These are phyloP conservation scores for Paecilomyces sp. DNA, from an alignment of 2,329 filamentous ascomycete species.

Conservation along the genomic window DNA sequence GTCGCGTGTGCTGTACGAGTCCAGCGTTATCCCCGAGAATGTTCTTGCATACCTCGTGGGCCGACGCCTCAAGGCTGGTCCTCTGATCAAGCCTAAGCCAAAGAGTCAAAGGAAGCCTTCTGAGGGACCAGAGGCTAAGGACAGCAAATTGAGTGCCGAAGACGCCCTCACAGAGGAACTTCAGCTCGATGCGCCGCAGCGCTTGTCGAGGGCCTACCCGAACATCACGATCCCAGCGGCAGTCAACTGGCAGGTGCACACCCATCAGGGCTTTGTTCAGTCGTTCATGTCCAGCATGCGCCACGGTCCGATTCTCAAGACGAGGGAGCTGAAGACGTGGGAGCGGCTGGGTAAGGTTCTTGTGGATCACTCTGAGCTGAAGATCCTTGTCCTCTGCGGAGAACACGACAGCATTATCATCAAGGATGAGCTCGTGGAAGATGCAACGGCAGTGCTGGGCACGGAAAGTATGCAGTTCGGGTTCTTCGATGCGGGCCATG, in stretches of 20 bases:
- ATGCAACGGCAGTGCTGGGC: constrained; percentile 53
- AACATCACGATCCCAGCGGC: constrained; percentile 54
- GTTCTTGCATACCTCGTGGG: constrained; percentile 48
- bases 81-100: constrained; percentile 24
- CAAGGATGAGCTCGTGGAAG: constrained; percentile 56
- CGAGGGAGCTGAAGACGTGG: constrained; percentile 54
- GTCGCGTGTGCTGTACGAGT: constrained; percentile 57
- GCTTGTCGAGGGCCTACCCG: constrained; percentile 47
- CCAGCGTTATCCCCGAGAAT: constrained; percentile 52
- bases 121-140: constrained; percentile 16
- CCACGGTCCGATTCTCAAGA: constrained; percentile 60
- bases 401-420: constrained; percentile 60
- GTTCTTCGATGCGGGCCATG: constrained; percentile 59
- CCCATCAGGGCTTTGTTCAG: constrained; percentile 60
- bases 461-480: constrained; percentile 49
- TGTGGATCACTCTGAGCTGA: constrained; percentile 35
- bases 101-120: constrained; percentile 8
- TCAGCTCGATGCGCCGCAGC: constrained; percentile 20
- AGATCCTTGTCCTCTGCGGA: constrained; percentile 60
- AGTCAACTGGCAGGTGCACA: constrained; percentile 61
- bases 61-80: constrained; percentile 41
- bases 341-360: constrained; percentile 46
- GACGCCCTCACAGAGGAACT: constrained; percentile 37
- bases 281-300: constrained; percentile 67
- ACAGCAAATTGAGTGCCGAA: constrained; percentile 30